These are phyloP conservation scores for Arthromyces matolae DNA, from an alignment of 768 basidiomycete genomes.

Conservation along the genomic window DNA sequence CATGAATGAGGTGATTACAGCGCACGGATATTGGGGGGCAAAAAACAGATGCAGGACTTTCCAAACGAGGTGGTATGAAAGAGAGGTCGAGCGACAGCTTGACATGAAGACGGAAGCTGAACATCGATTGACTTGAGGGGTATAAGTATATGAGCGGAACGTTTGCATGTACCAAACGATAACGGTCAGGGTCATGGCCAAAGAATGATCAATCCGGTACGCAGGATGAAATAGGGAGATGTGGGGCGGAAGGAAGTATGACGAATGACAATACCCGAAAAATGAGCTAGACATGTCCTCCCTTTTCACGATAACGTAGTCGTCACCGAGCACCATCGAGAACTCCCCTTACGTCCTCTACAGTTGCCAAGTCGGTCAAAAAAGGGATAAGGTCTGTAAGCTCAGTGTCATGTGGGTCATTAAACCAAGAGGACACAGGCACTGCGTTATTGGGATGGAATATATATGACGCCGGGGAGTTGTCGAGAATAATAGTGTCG, in stretches of 20 bases:
- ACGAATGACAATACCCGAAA: slow-evolving; percentile 12
- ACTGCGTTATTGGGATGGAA: slow-evolving; percentile 99
- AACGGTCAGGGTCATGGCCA: slow-evolving; percentile 16
- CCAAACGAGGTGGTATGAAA: slow-evolving; percentile 5
- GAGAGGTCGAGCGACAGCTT: not conserved
- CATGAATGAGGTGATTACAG: slow-evolving; percentile 10
- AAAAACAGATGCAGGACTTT: slow-evolving; percentile 3
- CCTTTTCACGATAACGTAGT: slow-evolving; percentile 4
- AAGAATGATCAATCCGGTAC: slow-evolving; percentile 9
- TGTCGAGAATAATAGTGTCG: slow-evolving; percentile 97
- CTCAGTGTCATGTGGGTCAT: slow-evolving; percentile 97
- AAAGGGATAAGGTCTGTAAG: slow-evolving; percentile 94
- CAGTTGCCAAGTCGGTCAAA: slow-evolving; percentile 79
- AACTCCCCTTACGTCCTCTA: slow-evolving; percentile 89
- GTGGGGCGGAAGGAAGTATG: slow-evolving; percentile 11
- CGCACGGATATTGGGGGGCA: too few relatives aligned
- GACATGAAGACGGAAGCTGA: not conserved
- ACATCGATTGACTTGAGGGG: slow-evolving; percentile 25
- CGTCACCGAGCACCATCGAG: slow-evolving; percentile 77
- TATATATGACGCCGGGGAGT: slow-evolving; percentile 98
- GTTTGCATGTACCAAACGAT: slow-evolving; percentile 20
- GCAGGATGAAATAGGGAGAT: slow-evolving; percentile 1
- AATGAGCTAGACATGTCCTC: slow-evolving; percentile 14
- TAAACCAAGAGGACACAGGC: slow-evolving; percentile 99
- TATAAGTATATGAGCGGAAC: slow-evolving; percentile 22